Percentiles rank a stretch among this genome's conserved stretches.
Evolutionary conservation across 306 rosid species (phyloP).

Genomic region (Arachis hypogaea): DNA sequence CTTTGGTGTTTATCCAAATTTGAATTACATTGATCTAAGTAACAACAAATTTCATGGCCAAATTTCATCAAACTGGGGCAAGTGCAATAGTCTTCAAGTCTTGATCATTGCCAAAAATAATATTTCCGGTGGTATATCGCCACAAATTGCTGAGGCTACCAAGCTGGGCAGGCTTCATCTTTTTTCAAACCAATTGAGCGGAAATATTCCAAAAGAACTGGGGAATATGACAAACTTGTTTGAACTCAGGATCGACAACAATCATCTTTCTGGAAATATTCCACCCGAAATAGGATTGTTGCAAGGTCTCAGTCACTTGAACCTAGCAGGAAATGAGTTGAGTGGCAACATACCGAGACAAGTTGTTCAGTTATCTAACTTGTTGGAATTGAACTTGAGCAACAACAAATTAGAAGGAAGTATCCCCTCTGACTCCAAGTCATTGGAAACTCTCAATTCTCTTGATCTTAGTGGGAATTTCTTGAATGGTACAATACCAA

Average conservation of each 20-base stretch:
- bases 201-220: slow-evolving; percentile 38
- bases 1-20: slow-evolving; percentile 31
- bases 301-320: not conserved
- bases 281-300: not conserved
- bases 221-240: not conserved
- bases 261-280: not conserved
- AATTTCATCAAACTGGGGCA: not conserved
- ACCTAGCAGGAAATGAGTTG: not conserved
- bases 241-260: not conserved
- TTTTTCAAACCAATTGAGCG: slow-evolving; percentile 20
- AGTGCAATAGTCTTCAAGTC: not conserved
- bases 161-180: slow-evolving; percentile 22
- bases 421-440: slow-evolving; percentile 6
- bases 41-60: slow-evolving; percentile 26
- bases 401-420: slow-evolving; percentile 14
- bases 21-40: slow-evolving; percentile 28
- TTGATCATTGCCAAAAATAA: not conserved
- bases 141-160: not conserved
- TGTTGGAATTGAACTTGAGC: slow-evolving; percentile 27
- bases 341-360: not conserved
- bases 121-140: slow-evolving; percentile 2
- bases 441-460: slow-evolving; percentile 18
- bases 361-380: not conserved
- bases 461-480: slow-evolving; percentile 50
- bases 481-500: slow-evolving; percentile 41